Percentiles rank a stretch among this genome's conserved stretches.
Evolutionary conservation across 2,329 filamentous ascomycete genomes (phyloP).

Genomic region (Colletotrichum gigasporum): DNA sequence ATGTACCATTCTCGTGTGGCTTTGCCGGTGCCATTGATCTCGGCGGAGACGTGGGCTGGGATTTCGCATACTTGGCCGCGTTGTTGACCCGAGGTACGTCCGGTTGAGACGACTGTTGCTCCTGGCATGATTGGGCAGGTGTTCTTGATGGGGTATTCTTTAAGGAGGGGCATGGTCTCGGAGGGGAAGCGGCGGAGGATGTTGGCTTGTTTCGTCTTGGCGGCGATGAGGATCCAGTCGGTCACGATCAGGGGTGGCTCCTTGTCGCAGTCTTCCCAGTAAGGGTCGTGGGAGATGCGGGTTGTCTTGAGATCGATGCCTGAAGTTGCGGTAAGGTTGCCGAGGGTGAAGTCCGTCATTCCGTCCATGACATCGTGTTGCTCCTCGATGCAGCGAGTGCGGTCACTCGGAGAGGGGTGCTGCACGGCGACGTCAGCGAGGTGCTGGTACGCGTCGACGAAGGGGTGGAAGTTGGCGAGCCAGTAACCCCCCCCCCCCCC

Average conservation of each 20-base stretch:
- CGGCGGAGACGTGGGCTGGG: constrained; percentile 51
- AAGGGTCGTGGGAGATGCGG: constrained; percentile 53
- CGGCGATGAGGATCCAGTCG: constrained; percentile 53
- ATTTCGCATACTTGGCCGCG: constrained; percentile 53
- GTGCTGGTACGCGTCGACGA: constrained; percentile 46
- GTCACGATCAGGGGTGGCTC: constrained; percentile 53
- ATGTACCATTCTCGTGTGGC: constrained; percentile 57
- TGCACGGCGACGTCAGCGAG: constrained; percentile 42
- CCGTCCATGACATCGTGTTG: constrained; percentile 47
- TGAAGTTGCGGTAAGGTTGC: constrained; percentile 49
- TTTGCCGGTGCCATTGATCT: constrained; percentile 50
- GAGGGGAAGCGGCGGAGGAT: constrained; percentile 51
- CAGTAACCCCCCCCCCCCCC: constrained; percentile 50
- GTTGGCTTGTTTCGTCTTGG: constrained; percentile 47
- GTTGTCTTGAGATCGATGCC: constrained; percentile 53
- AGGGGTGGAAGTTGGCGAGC: constrained; percentile 56
- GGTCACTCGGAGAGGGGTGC: constrained; percentile 53
- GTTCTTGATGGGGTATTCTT: constrained; percentile 43
- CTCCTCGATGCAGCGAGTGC: constrained; percentile 44
- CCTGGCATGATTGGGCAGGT: constrained; percentile 45
- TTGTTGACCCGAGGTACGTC: constrained; percentile 54
- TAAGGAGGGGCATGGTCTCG: constrained; percentile 40
- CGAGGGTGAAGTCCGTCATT: constrained; percentile 42
- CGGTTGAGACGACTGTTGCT: constrained; percentile 48
- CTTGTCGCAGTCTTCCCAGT: constrained; percentile 52